These are phyloP conservation scores for Trebouxia sp. DNA, from an alignment of 139 green algal genomes.

Conservation along the genomic window DNA sequence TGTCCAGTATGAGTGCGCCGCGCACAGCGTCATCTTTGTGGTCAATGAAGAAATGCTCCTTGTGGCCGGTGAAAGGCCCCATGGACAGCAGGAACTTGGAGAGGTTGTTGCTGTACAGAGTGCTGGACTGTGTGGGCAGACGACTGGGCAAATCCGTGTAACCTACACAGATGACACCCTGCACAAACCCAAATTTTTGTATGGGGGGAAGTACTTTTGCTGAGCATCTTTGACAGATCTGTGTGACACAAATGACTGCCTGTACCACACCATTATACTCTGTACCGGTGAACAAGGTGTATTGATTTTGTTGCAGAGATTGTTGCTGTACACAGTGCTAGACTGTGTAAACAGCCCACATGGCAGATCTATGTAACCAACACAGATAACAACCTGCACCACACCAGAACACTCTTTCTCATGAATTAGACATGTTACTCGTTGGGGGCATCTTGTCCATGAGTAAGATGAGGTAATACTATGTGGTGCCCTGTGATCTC, in stretches of 20 bases:
- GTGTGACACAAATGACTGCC: no score
- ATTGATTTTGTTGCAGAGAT: conserved; percentile 93
- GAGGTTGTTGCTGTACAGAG: conserved; percentile 91
- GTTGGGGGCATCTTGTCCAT: no score
- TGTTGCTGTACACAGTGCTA: conserved; percentile 86
- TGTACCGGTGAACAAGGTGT: no score
- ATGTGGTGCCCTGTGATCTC: no score
- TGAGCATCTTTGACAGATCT: background rate
- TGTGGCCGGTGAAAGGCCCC: conserved; percentile 78
- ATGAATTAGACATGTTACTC: no score
- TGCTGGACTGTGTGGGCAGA: conserved; percentile 79
- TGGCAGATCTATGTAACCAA: conserved; percentile 91
- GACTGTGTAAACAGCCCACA: conserved; percentile 77
- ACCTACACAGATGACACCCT: conserved; percentile 81
- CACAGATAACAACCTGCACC: conserved; percentile 68
- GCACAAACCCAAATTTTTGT: background rate
- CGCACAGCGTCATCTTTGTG: conserved; percentile 80
- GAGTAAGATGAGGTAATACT: no score
- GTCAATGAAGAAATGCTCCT: conserved; percentile 79
- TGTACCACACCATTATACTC: no score
- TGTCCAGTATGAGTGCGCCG: conserved; percentile 76
- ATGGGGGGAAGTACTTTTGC: background rate
- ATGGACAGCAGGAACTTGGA: conserved; percentile 84
- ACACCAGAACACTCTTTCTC: no score
- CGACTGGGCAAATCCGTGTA: conserved; percentile 88